A percentile compares a stretch with the other conserved stretches of the same genome.
Conservation (phyloP, 257 asterid genomes). For the Anisodus tanguticus region DNA sequence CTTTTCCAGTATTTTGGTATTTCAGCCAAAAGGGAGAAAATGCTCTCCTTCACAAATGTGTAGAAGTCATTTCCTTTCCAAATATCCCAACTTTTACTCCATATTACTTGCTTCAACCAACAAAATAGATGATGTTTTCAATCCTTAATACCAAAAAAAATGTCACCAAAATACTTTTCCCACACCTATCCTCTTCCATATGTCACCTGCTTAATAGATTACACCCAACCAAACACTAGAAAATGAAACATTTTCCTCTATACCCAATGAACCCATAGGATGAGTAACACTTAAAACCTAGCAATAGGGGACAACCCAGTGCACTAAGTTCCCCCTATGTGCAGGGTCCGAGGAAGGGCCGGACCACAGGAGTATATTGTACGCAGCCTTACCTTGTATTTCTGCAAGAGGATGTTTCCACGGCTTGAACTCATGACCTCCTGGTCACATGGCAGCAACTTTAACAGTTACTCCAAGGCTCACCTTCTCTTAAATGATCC, state of each 20-base stretch:
- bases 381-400: too few species aligned
- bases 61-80: not conserved
- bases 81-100: constrained; percentile 8
- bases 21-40: not conserved
- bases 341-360: too few species aligned
- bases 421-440: too few species aligned
- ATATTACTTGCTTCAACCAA: not conserved
- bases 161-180: not conserved
- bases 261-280: not conserved
- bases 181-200: not conserved
- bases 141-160: not conserved
- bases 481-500: too few species aligned
- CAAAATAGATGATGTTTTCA: not conserved
- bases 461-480: too few species aligned
- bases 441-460: too few species aligned
- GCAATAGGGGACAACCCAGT: too few species aligned
- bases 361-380: too few species aligned
- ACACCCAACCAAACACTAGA: not conserved
- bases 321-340: too few species aligned
- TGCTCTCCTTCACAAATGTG: not conserved
- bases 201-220: not conserved
- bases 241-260: not conserved
- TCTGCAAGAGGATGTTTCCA: too few species aligned
- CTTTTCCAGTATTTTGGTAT: not conserved
- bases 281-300: not conserved